Evolutionary conservation across 768 basidiomycete genomes (phyloP).

Genomic region (Tubosaeta sp.): DNA sequence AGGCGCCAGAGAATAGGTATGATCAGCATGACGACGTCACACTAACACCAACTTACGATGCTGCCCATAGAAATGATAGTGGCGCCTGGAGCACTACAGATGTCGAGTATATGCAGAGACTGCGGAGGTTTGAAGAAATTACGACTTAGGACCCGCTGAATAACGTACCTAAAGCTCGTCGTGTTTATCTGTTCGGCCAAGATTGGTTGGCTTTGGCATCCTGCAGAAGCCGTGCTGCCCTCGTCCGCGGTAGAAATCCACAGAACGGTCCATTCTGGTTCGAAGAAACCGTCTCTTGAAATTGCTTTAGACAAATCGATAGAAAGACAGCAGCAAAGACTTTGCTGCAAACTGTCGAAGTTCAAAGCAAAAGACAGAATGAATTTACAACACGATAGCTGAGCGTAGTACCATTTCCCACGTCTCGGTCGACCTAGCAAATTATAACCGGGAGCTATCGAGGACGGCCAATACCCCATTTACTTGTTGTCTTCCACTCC

Average conservation of each 20-base stretch:
- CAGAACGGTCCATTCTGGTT: constrained; percentile 61
- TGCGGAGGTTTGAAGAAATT: constrained; percentile 27
- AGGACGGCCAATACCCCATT: constrained; percentile 12
- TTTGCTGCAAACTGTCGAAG: too few relatives aligned
- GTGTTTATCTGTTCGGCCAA: constrained; percentile 92
- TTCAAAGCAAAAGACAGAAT: too few relatives aligned
- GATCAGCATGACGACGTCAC: constrained; percentile 36
- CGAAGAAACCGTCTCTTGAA: too few relatives aligned
- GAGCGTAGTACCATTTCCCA: too few relatives aligned
- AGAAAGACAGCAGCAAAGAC: too few relatives aligned
- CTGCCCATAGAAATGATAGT: constrained; percentile 93
- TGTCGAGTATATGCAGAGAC: constrained; percentile 82
- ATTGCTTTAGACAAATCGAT: constrained; percentile 27
- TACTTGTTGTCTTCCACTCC: constrained; percentile 65
- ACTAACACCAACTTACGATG: constrained; percentile 85
- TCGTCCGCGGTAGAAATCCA: constrained; percentile 39
- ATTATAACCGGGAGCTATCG: neutral
- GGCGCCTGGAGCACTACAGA: constrained; percentile 90
- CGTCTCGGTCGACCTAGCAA: too few relatives aligned
- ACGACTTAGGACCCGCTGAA: neutral
- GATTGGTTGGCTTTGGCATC: constrained; percentile 64
- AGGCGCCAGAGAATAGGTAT: constrained; percentile 24
- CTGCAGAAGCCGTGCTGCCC: constrained; percentile 28
- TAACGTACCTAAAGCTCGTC: constrained; percentile 78
- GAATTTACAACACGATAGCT: too few relatives aligned